A percentile compares a stretch with the other conserved stretches of the same genome.
Conservation (phyloP, 192 early-diverging fungal genomes). For the Phycomyces blakesleeanus region DNA sequence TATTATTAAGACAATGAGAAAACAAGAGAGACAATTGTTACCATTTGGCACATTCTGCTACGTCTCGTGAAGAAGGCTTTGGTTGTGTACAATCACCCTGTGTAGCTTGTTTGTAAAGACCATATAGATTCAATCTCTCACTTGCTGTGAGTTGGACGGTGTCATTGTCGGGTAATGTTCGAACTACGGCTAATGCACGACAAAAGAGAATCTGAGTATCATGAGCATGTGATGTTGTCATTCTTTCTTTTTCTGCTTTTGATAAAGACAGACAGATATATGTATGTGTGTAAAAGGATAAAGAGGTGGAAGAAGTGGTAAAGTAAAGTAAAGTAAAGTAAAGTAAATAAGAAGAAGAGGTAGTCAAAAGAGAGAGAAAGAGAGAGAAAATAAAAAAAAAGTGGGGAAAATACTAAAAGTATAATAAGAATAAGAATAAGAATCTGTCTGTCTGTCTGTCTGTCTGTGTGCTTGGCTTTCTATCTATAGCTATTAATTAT, state of each 20-base stretch:
- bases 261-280: too few species aligned
- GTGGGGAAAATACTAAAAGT: too few species aligned
- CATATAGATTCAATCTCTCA: slow-evolving; percentile 32
- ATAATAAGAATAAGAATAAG: too few species aligned
- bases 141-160: slow-evolving; percentile 16
- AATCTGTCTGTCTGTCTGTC: too few species aligned
- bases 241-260: too few species aligned
- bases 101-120: slow-evolving; percentile 31
- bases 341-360: not conserved
- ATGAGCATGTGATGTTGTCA: not conserved
- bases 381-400: too few species aligned
- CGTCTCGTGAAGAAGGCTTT: slow-evolving; percentile 19
- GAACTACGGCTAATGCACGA: slow-evolving; percentile 9
- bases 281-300: too few species aligned
- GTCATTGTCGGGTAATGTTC: slow-evolving; percentile 4
- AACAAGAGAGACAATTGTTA: slow-evolving; percentile 1
- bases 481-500: too few species aligned
- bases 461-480: too few species aligned
- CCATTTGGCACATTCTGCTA: slow-evolving; percentile 29
- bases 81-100: slow-evolving; percentile 18
- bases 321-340: not conserved
- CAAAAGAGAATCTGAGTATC: slow-evolving; percentile 11
- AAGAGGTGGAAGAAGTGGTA: not conserved
- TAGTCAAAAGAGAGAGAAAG: too few species aligned
- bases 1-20: too few species aligned